Evolutionary conservation across 1,284 basidiomycete genomes (phyloP).

Genomic region (Filobasidium uniguttulatum): DNA sequence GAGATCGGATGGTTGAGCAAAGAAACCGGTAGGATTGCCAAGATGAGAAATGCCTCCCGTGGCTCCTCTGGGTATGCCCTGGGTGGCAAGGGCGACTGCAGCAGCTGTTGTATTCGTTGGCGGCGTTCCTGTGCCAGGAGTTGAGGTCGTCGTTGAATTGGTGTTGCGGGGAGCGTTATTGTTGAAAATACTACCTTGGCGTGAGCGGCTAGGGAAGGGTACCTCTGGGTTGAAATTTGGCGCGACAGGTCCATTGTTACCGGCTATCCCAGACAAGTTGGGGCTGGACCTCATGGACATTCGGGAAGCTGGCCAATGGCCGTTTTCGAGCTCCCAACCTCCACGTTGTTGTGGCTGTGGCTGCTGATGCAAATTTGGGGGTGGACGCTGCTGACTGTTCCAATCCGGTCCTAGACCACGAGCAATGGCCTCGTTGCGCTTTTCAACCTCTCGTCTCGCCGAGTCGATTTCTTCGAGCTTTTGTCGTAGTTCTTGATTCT

Average conservation of each 20-base stretch:
- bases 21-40: conserved; percentile 15
- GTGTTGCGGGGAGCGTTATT: too few relatives aligned
- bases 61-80: conserved; percentile 13
- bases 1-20: background rate
- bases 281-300: background rate
- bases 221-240: too few relatives aligned
- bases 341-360: background rate
- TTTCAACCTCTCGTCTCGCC: conserved; percentile 26
- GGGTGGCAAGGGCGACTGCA: conserved; percentile 13
- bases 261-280: background rate
- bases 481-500: conserved; percentile 28
- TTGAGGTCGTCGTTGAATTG: conserved; percentile 6
- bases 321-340: background rate
- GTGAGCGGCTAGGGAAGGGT: conserved; percentile 4
- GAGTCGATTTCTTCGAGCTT: conserved; percentile 29
- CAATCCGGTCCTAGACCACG: conserved; percentile 12
- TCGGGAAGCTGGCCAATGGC: background rate
- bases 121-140: too few relatives aligned
- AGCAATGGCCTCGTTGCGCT: conserved; percentile 23
- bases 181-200: conserved; percentile 10
- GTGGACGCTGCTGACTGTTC: background rate
- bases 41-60: conserved; percentile 12
- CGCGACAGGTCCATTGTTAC: too few relatives aligned
- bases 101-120: too few relatives aligned
- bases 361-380: background rate